Percentiles rank a stretch among this genome's conserved stretches.
Evolutionary conservation across 345 rosid species (phyloP).

Genomic region (Conringia planisiliqua): DNA sequence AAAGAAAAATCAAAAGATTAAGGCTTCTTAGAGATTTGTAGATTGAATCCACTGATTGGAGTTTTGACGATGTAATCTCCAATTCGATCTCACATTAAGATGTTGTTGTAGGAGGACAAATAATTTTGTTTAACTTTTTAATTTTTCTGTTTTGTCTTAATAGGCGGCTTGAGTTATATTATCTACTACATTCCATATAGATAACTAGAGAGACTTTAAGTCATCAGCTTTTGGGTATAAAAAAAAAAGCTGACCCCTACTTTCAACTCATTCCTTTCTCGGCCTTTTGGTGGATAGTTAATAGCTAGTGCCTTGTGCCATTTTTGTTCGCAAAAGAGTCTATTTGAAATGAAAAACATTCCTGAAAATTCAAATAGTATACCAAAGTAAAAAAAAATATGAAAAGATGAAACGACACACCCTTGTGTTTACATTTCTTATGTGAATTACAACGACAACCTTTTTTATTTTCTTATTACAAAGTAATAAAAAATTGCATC

Average conservation of each 20-base stretch:
- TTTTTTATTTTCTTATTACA: background rate
- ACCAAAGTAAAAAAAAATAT: background rate
- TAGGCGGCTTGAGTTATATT: too few relatives aligned
- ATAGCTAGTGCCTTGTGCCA: too few relatives aligned
- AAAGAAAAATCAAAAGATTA: background rate
- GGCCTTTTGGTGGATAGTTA: conserved; percentile 69
- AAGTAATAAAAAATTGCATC: conserved; percentile 9
- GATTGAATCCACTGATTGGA: background rate
- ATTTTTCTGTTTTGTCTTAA: background rate
- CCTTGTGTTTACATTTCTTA: conserved; percentile 19
- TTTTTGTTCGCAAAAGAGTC: too few relatives aligned
- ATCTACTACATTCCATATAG: conserved; percentile 9
- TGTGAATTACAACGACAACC: background rate
- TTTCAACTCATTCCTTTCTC: conserved; percentile 45
- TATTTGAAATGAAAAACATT: too few relatives aligned
- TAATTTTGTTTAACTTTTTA: background rate
- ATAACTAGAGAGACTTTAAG: background rate
- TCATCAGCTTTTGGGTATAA: background rate
- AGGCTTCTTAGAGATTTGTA: background rate
- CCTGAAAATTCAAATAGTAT: background rate
- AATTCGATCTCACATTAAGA: too few relatives aligned
- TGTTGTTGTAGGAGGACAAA: background rate
- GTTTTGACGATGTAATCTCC: background rate
- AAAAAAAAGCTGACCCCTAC: background rate
- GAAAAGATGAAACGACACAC: background rate